Evolutionary conservation across 495 filamentous ascomycete genomes (phyloP).

Genomic region (Trichocladium antarcticum): DNA sequence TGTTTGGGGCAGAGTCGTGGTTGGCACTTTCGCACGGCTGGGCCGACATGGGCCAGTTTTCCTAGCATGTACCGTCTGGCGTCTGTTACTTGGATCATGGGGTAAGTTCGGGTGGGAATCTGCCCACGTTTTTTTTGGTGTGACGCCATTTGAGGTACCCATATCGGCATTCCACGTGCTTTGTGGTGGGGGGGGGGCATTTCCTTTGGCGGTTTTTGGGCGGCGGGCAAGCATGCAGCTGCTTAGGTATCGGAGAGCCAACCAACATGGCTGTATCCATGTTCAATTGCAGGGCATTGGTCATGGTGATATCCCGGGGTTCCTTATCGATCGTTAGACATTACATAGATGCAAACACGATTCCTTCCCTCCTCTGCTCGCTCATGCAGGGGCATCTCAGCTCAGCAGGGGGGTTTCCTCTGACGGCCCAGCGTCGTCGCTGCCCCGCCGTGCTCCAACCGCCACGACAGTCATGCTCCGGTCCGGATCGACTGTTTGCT

Average conservation of each 20-base stretch:
- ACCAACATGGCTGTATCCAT: no score
- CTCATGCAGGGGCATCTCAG: background rate
- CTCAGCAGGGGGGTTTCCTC: constrained; percentile 27
- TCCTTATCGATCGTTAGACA: constrained; percentile 3
- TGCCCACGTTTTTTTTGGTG: background rate
- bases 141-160: constrained; percentile 8
- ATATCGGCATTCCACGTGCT: constrained; percentile 17
- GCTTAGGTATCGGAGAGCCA: no score
- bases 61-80: no score
- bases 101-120: background rate
- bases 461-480: constrained; percentile 25
- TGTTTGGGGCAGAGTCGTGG: constrained; percentile 20
- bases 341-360: constrained; percentile 4
- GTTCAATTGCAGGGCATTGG: no score
- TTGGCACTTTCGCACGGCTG: constrained; percentile 12
- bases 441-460: constrained; percentile 14
- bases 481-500: constrained; percentile 23
- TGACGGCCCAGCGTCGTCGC: constrained; percentile 2
- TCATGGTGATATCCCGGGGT: background rate
- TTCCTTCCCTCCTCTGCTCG: background rate
- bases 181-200: constrained; percentile 14
- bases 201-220: background rate
- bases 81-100: background rate
- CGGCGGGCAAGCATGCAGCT: background rate
- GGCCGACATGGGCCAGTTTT: constrained; percentile 11